Evolutionary conservation across 1,284 basidiomycete species (phyloP).

Genomic region (Boletus coffeatus): DNA sequence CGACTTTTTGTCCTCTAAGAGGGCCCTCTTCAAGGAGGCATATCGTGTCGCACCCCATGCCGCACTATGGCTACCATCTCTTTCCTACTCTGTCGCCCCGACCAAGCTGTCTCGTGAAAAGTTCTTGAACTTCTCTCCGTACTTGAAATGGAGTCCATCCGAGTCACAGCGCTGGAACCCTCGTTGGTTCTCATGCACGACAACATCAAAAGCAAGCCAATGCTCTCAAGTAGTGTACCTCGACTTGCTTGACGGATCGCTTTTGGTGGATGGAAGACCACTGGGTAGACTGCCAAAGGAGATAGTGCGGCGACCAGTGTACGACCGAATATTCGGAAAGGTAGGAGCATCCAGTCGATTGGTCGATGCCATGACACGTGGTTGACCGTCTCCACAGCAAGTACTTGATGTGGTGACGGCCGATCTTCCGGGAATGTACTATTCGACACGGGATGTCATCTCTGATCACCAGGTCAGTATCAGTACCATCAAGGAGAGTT

Average conservation of each 20-base stretch:
- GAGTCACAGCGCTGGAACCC: conserved; percentile 19
- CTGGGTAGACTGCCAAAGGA: conserved; percentile 34
- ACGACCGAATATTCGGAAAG: conserved; percentile 28
- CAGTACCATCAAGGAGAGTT: too few relatives aligned
- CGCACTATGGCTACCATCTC: too few relatives aligned
- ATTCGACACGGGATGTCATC: conserved; percentile 25
- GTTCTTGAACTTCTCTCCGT: too few relatives aligned
- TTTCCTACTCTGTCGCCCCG: too few relatives aligned
- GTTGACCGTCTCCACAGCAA: conserved; percentile 22
- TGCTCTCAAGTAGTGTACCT: conserved; percentile 29
- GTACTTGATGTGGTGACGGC: conserved; percentile 34
- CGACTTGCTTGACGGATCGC: conserved; percentile 37
- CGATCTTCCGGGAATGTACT: conserved; percentile 33
- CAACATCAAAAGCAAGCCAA: conserved; percentile 8
- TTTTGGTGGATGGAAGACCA: conserved; percentile 39
- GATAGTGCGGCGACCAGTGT: conserved; percentile 32
- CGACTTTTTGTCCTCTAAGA: too few relatives aligned
- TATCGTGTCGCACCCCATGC: too few relatives aligned
- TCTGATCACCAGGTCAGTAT: conserved; percentile 19
- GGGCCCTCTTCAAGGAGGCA: too few relatives aligned
- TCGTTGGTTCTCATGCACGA: conserved; percentile 34
- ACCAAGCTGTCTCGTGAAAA: too few relatives aligned
- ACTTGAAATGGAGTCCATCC: conserved; percentile 28
- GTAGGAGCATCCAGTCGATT: conserved; percentile 14
- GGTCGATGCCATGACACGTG: neutral